phyloP scores from a whole-genome alignment of 108 stramenopile species.

The Schizochytrium sp. region DNA sequence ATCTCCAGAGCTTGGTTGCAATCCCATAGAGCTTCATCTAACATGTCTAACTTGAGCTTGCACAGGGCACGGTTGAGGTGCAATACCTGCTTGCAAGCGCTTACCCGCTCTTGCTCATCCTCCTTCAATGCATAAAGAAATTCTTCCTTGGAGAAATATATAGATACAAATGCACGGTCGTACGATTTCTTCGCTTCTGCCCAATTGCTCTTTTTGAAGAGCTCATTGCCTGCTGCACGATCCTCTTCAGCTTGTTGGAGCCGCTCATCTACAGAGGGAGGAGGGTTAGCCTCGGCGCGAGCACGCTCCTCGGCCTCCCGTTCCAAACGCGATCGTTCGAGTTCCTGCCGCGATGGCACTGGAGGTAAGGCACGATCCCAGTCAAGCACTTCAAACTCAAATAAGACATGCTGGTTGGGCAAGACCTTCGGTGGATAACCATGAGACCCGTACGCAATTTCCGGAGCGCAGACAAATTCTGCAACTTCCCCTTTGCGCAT shows the following conservation, averaged over 20 bases:
- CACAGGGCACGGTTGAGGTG: constrained; percentile 32
- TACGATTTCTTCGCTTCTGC: constrained; percentile 48
- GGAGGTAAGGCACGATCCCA: constrained; percentile 41
- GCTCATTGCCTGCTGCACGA: not conserved
- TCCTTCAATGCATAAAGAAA: not conserved
- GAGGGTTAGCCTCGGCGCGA: constrained; percentile 37
- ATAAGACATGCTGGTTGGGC: not conserved
- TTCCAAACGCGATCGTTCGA: not conserved
- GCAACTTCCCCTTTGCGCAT: constrained; percentile 42
- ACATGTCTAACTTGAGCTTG: constrained; percentile 43
- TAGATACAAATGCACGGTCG: not conserved
- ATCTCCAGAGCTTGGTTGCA: constrained; percentile 52
- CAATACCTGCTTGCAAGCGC: constrained; percentile 43
- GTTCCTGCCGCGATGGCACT: constrained; percentile 5
- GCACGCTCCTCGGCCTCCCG: constrained; percentile 38
- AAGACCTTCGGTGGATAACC: constrained; percentile 53
- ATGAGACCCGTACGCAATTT: not conserved
- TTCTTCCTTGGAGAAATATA: constrained; percentile 41
- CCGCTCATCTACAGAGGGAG: constrained; percentile 44
- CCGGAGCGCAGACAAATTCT: constrained; percentile 38
- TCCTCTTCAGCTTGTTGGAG: not conserved
- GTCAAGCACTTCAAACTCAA: constrained; percentile 55
- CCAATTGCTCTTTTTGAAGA: not conserved
- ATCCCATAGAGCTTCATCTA: constrained; percentile 35
- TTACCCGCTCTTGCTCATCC: not conserved